Base-by-base conservation (phyloP, 345 rosid species). In the Diplotaxis tenuifolia region DNA sequence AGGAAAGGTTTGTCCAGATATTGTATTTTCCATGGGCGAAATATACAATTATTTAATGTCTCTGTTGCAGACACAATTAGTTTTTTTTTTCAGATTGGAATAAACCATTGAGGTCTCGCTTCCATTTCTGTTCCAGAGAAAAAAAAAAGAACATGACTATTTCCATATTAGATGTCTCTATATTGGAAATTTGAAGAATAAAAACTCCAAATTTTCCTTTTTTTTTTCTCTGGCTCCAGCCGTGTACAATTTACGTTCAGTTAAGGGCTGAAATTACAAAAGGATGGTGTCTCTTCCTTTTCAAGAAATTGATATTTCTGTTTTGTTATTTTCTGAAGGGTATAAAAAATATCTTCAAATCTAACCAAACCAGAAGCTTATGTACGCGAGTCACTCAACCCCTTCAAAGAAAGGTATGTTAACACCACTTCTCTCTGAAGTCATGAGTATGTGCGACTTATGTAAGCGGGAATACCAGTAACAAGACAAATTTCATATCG, bases 341-440 rank as follows among this genome's bases (percentile, higher is more conserved):
- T n/a, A n/a, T n/a, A n/a, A n/a, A n/a, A n/a, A n/a, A n/a, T n/a
- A n/a, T n/a, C n/a, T n/a, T n/a, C n/a, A n/a, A n/a, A n/a, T n/a
- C n/a, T n/a, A n/a, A n/a, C n/a, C n/a, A n/a, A n/a, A n/a, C n/a
- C n/a, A n/a, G n/a, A n/a, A n/a, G n/a, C 87, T 91, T 69, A 86
- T 93, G 88, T 52, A 72, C 45, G 93, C 45, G 93, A 88, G 63
- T 89, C 97, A 21, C 90, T 91, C 76, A 84, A 36, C 83, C 80
- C 79, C 93, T 91, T 49, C 96, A 86, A 74, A 86, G 69, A 79
- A 94, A 88, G 95, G 97, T 86, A 79, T 25, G 15, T 9, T 1
- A 29, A 8, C 23, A 64, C 10, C 20, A 29, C 32, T 38, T 45
- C 9, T 59, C 55, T 74, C 62, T 23, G 14, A 40, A 20, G 47